Evolutionary conservation across 164 flowering plant species (phyloP).

Genomic region (Tetracentron sinense): DNA sequence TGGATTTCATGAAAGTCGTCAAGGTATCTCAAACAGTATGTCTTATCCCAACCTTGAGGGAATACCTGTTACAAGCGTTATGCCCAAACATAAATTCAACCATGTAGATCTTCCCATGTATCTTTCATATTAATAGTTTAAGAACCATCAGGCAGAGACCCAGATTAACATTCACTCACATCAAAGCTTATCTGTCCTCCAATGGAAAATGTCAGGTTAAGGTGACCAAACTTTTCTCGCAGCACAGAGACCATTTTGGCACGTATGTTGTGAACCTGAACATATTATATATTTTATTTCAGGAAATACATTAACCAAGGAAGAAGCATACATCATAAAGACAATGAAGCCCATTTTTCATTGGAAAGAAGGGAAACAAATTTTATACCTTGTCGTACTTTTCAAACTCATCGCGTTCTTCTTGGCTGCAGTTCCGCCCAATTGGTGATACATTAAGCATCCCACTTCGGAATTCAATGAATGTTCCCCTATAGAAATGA

Average conservation of each 20-base stretch:
- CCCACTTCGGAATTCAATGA: slow-evolving; percentile 94
- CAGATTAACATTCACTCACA: slow-evolving; percentile 41
- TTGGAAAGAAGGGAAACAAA: background rate
- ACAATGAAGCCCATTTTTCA: background rate
- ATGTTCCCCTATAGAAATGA: slow-evolving; percentile 68
- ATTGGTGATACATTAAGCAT: slow-evolving; percentile 98
- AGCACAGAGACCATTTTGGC: slow-evolving; percentile 82
- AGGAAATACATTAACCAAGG: background rate
- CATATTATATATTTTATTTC: background rate
- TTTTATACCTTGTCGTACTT: slow-evolving; percentile 82
- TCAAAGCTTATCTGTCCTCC: slow-evolving; percentile 99
- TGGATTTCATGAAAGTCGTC: slow-evolving; percentile 83
- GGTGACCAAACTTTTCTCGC: slow-evolving; percentile 83
- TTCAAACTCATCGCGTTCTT: slow-evolving; percentile 93
- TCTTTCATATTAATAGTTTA: background rate
- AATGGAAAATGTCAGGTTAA: slow-evolving; percentile 88
- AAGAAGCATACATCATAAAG: background rate
- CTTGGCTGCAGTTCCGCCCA: slow-evolving; percentile 97
- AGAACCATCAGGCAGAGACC: background rate
- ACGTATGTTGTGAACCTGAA: slow-evolving; percentile 81
- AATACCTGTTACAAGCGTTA: slow-evolving; percentile 60
- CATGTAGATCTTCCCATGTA: background rate
- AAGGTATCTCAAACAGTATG: slow-evolving; percentile 86
- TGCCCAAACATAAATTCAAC: background rate
- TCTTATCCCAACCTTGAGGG: slow-evolving; percentile 98